A percentile compares a stretch with the other conserved stretches of the same genome.
These are phyloP conservation scores for Botrytis fragariae DNA, from an alignment of 2,329 filamentous ascomycete genomes.

Conservation along the genomic window DNA sequence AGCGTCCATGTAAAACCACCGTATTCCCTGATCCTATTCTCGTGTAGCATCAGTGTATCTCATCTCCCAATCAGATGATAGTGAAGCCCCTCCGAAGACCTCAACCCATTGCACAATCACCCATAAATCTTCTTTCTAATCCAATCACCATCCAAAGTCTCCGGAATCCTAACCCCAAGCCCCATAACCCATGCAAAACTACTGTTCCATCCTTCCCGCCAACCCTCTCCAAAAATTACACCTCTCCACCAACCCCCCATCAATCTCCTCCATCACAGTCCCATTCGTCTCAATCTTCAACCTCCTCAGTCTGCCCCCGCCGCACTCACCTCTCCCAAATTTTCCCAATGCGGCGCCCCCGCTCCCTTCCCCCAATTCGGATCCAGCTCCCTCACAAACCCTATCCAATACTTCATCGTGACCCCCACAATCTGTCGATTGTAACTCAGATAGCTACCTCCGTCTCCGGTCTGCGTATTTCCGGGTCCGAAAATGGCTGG, in stretches of 20 bases:
- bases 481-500: constrained; percentile 42
- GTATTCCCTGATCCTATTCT: background rate
- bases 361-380: constrained; percentile 41
- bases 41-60: background rate
- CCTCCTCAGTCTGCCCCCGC: constrained; percentile 24
- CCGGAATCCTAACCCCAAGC: background rate
- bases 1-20: background rate
- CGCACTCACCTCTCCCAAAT: constrained; percentile 24
- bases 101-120: background rate
- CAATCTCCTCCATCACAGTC: background rate
- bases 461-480: constrained; percentile 33
- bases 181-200: background rate
- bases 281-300: constrained; percentile 33
- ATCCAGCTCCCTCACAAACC: constrained; percentile 43
- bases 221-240: background rate
- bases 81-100: too few relatives aligned
- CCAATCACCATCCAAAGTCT: background rate
- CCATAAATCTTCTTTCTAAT: background rate
- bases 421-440: constrained; percentile 39
- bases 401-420: constrained; percentile 45
- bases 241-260: background rate
- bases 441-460: constrained; percentile 38
- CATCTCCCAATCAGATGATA: too few relatives aligned
- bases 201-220: constrained; percentile 8
- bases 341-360: constrained; percentile 36